These are phyloP conservation scores for Buxus sempervirens DNA, from an alignment of 164 flowering plant genomes.

Conservation along the genomic window DNA sequence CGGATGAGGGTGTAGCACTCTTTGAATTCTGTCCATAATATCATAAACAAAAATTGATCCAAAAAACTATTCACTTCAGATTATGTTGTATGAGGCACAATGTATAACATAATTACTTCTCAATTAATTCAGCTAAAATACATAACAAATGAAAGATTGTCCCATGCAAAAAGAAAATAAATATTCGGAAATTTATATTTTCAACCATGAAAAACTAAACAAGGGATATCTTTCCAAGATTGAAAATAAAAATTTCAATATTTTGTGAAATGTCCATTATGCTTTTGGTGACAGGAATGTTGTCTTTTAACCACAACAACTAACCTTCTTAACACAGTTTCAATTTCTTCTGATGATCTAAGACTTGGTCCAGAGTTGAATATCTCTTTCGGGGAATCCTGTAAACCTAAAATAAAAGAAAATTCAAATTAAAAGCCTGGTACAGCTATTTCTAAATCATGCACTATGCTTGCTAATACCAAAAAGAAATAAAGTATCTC, in stretches of 20 bases:
- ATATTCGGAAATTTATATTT: no score
- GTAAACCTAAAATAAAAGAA: slow-evolving; percentile 13
- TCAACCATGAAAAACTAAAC: no score
- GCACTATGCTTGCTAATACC: background rate
- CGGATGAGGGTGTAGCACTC: background rate
- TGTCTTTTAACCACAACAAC: background rate
- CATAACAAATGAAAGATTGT: no score
- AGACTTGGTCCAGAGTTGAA: slow-evolving; percentile 10
- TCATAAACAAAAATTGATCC: background rate
- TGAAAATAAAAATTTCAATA: no score
- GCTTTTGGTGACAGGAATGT: background rate
- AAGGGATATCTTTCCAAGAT: no score
- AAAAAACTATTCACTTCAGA: no score
- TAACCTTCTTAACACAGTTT: slow-evolving; percentile 18
- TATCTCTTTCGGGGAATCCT: slow-evolving; percentile 9
- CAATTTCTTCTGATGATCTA: slow-evolving; percentile 13
- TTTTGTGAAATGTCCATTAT: no score
- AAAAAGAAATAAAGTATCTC: background rate
- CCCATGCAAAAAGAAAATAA: no score
- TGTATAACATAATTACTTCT: no score
- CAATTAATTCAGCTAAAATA: no score
- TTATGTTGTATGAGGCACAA: no score
- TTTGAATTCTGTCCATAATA: background rate
- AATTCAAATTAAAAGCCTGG: background rate
- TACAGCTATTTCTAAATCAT: background rate